These are phyloP conservation scores for Hypoxylon trugodes DNA, from an alignment of 495 filamentous ascomycete species.

Conservation along the genomic window DNA sequence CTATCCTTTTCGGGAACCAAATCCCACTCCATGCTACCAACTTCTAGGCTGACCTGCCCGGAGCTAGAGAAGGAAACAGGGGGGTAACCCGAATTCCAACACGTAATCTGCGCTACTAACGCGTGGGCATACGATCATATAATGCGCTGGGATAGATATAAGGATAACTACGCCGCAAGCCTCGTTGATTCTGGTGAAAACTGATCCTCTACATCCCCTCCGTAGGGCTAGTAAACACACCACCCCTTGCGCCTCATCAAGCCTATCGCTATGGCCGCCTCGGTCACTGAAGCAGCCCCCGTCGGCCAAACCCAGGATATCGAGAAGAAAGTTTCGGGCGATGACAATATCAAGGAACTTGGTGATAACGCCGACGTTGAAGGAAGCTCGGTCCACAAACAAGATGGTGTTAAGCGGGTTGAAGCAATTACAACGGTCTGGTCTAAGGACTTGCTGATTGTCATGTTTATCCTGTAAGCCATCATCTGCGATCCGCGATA, in stretches of 20 bases:
- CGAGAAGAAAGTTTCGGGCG: neutral
- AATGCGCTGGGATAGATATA: neutral
- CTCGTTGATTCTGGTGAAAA: no score
- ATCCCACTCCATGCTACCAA: neutral
- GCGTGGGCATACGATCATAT: neutral
- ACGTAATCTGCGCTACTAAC: neutral
- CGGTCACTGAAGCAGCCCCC: neutral
- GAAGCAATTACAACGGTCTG: conserved; percentile 51
- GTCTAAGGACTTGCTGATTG: conserved; percentile 45
- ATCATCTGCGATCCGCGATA: neutral
- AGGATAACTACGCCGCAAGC: neutral
- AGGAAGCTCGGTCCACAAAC: conserved; percentile 5
- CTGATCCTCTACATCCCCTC: no score
- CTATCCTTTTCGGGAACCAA: neutral
- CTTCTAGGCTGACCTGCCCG: neutral
- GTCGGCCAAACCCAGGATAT: neutral
- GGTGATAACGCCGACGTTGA: neutral
- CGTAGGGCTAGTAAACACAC: no score
- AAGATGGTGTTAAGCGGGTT: conserved; percentile 48
- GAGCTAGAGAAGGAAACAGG: neutral
- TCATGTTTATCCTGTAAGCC: conserved; percentile 48
- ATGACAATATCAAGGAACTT: neutral
- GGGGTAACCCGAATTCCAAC: neutral
- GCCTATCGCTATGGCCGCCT: neutral
- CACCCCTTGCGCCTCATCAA: neutral